Conservation (phyloP, 805 yeast genomes). For the Saccharomycopsis sp. region DNA sequence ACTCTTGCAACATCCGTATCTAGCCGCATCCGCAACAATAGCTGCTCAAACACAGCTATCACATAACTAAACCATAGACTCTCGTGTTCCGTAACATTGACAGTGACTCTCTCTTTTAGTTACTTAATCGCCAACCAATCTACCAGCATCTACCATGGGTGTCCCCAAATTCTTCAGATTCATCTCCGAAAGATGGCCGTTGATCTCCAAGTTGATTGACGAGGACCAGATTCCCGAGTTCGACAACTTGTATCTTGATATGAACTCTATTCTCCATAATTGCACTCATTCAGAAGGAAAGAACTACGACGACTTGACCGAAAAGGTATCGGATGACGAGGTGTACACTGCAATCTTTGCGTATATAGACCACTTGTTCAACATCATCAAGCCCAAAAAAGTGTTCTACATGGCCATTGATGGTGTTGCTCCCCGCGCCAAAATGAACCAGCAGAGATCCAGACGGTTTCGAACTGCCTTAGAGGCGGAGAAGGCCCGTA, state of each 20-base stretch:
- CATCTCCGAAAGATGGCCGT: slow-evolving; percentile 98
- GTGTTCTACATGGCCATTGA: slow-evolving; percentile 94
- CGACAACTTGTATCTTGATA: slow-evolving; percentile 90
- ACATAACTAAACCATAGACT: too few species aligned
- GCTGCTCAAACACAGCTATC: too few species aligned
- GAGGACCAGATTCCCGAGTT: slow-evolving; percentile 84
- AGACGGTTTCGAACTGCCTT: slow-evolving; percentile 91
- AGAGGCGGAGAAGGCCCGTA: slow-evolving; percentile 76
- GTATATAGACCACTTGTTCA: slow-evolving; percentile 89
- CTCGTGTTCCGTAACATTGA: too few species aligned
- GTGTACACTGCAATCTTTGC: slow-evolving; percentile 89
- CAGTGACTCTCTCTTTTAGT: neutral
- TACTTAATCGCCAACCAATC: neutral
- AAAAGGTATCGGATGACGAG: slow-evolving; percentile 75
- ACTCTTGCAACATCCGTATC: too few species aligned
- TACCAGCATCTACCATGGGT: slow-evolving; percentile 43
- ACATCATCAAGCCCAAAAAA: slow-evolving; percentile 78
- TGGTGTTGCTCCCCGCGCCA: slow-evolving; percentile 98
- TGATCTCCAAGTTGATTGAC: slow-evolving; percentile 79
- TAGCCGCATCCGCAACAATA: too few species aligned
- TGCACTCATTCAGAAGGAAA: slow-evolving; percentile 81
- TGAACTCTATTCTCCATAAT: slow-evolving; percentile 93
- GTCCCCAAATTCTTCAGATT: slow-evolving; percentile 95
- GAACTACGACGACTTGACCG: slow-evolving; percentile 44
- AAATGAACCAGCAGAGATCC: slow-evolving; percentile 96